Evolutionary conservation across 2,329 filamentous ascomycete genomes (phyloP).

Genomic region (Teratosphaeriaceae sp.): DNA sequence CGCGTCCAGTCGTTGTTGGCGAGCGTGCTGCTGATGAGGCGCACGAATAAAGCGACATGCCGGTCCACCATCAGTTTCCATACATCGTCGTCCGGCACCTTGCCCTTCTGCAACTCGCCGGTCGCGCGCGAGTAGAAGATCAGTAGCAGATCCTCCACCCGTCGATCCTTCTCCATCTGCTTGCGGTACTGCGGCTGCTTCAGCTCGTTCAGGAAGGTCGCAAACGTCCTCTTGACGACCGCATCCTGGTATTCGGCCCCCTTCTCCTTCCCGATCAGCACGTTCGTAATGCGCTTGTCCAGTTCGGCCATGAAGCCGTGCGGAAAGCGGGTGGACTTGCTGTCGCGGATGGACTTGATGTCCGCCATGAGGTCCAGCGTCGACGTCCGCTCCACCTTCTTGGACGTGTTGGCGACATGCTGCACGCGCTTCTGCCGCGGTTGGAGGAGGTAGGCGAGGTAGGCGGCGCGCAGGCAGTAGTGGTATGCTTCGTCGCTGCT

Average conservation of each 20-base stretch:
- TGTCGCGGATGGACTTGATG: conserved; percentile 61
- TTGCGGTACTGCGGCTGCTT: conserved; percentile 84
- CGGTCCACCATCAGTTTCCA: conserved; percentile 92
- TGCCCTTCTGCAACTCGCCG: conserved; percentile 77
- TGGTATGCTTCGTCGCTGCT: conserved; percentile 74
- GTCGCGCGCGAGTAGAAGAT: conserved; percentile 96
- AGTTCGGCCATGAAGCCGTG: conserved; percentile 64
- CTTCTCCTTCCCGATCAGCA: conserved; percentile 73
- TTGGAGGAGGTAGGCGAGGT: conserved; percentile 86
- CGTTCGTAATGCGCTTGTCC: conserved; percentile 72
- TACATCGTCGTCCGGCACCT: conserved; percentile 69
- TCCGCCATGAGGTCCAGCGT: conserved; percentile 85
- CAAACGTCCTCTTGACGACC: conserved; percentile 89
- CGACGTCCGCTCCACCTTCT: conserved; percentile 59
- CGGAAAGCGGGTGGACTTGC: conserved; percentile 64
- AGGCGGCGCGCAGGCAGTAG: conserved; percentile 84
- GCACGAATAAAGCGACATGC: conserved; percentile 89
- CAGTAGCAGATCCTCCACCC: conserved; percentile 84
- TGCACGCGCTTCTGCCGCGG: conserved; percentile 85
- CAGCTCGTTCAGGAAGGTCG: conserved; percentile 86
- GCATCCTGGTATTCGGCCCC: conserved; percentile 85
- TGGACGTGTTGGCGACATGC: conserved; percentile 60
- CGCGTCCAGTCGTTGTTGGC: conserved; percentile 78
- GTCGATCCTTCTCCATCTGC: conserved; percentile 86
- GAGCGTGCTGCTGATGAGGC: conserved; percentile 72